Percentiles rank a stretch among this genome's conserved stretches.
Evolutionary conservation across 129 eudicot genomes (phyloP).

Genomic region (Dittrichia graveolens): DNA sequence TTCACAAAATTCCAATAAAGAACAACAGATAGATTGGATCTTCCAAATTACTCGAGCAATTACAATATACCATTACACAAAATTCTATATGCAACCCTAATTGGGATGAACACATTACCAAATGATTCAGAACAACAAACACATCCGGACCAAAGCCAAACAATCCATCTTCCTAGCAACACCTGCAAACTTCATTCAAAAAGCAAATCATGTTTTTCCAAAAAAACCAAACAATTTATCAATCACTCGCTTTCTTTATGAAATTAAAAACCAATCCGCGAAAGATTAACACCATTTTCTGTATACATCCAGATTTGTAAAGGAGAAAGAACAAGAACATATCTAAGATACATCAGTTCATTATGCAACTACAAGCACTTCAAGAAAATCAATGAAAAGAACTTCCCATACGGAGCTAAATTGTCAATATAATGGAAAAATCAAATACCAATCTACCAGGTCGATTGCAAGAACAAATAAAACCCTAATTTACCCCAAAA

Average conservation of each 20-base stretch:
- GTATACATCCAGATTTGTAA: too few species aligned
- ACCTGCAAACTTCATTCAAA: not conserved
- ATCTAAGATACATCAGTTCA: not conserved
- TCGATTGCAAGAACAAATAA: not conserved
- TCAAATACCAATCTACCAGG: not conserved
- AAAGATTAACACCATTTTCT: too few species aligned
- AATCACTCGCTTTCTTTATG: too few species aligned
- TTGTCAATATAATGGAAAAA: not conserved
- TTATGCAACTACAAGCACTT: not conserved
- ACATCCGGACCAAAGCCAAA: slow-evolving; percentile 10
- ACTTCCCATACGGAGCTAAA: not conserved
- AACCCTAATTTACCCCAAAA: not conserved
- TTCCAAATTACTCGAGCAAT: not conserved
- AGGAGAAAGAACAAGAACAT: too few species aligned
- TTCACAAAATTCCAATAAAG: not conserved
- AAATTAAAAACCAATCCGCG: too few species aligned
- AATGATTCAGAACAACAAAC: not conserved
- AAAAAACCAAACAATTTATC: too few species aligned
- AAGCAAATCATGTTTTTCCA: not conserved
- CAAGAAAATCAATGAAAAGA: not conserved
- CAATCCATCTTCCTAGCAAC: not conserved
- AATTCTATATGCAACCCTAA: too few species aligned
- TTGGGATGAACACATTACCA: not conserved
- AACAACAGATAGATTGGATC: not conserved
- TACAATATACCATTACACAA: too few species aligned